Evolutionary conservation across 2,329 filamentous ascomycete genomes (phyloP).

Genomic region (Clonostachys sp.): DNA sequence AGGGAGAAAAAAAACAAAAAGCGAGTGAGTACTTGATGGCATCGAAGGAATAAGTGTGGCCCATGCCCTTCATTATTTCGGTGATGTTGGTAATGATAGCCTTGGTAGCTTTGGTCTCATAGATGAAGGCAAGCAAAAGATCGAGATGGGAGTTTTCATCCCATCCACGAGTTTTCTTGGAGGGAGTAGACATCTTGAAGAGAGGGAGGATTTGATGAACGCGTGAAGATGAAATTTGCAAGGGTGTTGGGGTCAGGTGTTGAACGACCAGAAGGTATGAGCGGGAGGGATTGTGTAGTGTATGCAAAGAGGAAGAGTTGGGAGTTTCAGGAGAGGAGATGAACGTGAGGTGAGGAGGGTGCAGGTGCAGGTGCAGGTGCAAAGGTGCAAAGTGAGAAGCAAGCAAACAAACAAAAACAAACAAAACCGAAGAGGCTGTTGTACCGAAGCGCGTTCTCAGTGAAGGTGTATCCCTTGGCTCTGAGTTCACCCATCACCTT

Average conservation of each 20-base stretch:
- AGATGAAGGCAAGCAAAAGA: constrained; percentile 28
- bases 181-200: neutral
- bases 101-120: constrained; percentile 13
- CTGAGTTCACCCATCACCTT: constrained; percentile 30
- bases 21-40: constrained; percentile 30
- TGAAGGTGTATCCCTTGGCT: constrained; percentile 31
- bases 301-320: constrained; percentile 1
- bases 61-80: constrained; percentile 20
- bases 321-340: constrained; percentile 3
- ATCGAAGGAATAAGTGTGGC: constrained; percentile 29
- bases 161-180: constrained; percentile 11
- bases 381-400: neutral
- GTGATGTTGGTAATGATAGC: constrained; percentile 23
- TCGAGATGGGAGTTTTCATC: constrained; percentile 29
- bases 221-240: constrained; percentile 1
- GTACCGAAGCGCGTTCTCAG: constrained; percentile 34
- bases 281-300: constrained; percentile 1
- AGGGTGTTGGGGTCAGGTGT: neutral
- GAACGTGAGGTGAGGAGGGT: neutral
- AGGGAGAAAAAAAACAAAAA: neutral
- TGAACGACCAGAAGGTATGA: constrained; percentile 1
- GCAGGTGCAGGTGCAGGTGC: neutral
- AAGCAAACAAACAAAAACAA: neutral
- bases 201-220: neutral
- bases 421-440: constrained; percentile 1